Base-by-base conservation (phyloP, 768 basidiomycete genomes). In the Lentinula aciculospora region DNA sequence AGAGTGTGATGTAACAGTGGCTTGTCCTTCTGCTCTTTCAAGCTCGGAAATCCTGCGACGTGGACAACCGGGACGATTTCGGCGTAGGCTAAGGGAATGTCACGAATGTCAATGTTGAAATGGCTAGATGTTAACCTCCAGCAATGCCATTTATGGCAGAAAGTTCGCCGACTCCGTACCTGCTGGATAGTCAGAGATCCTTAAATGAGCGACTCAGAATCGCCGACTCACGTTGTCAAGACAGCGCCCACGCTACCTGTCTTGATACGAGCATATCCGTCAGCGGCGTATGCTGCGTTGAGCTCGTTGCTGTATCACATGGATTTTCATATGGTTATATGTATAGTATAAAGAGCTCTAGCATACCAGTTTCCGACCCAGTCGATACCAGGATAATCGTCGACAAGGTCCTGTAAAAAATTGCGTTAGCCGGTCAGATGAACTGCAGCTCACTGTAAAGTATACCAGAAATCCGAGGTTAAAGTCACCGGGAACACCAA, bases 61-160 rank as follows among this genome's bases (percentile, higher is more conserved):
- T 96, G 94, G 8, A 96, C 75, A 1, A 96, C 81, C 4, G 94
- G 94, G 4, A 97, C 85, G 76, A 91, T 88, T 69, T 97, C 94
- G 36, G 92, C 85, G 67, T 86, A 86, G 13, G 88, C 88, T 88
- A 34, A 0, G 27, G 13, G 46, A 29, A 29, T 7, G 13, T 51
- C 2, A 51, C 58, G 19, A 48, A 15, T n/a, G n/a, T n/a, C n/a
- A 10, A 53, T 3, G 29, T 7, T 13, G 34, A 51, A 36, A 12
- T 17, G 3, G 36, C 34, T 34, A 44, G 21, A 0, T 4, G 61
- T 74, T 58, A 62, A 82, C 87, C 83, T 63, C 88, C 88, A 31
- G 88, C 91, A 60, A 94, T 82, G 32, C 89, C 89, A 63, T 92
- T 92, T 29, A 89, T 84, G 3, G 94, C 93, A 40, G 87, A 89